Conservation (phyloP, 208 protist species). For the Trypanosoma avium region DNA sequence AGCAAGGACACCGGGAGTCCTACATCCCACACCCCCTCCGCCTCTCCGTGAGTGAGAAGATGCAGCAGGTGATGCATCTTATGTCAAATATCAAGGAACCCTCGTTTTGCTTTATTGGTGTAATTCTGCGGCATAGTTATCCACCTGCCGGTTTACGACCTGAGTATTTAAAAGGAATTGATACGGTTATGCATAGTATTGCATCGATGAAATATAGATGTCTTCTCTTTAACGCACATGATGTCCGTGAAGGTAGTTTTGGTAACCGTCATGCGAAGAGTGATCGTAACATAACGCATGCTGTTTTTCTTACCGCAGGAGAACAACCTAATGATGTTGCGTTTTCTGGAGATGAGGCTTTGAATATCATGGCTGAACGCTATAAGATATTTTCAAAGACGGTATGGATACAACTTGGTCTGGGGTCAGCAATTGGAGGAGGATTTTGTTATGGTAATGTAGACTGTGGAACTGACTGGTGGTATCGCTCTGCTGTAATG, state of each 20-base stretch:
- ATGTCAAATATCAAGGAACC: not conserved
- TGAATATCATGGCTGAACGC: not conserved
- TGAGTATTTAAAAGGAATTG: constrained; percentile 22
- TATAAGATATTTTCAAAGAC: constrained; percentile 8
- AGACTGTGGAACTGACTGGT: constrained; percentile 19
- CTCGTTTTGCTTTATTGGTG: constrained; percentile 5
- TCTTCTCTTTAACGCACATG: constrained; percentile 13
- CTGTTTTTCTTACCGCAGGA: constrained; percentile 11
- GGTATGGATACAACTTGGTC: constrained; percentile 18
- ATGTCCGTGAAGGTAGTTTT: not conserved
- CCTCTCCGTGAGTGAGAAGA: not conserved
- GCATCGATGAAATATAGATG: constrained; percentile 6
- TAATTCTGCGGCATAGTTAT: constrained; percentile 21
- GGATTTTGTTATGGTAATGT: constrained; percentile 18
- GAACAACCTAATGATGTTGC: not conserved
- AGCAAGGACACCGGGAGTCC: not conserved
- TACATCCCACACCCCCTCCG: constrained; percentile 7
- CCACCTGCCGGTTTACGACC: constrained; percentile 16
- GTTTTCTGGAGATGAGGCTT: constrained; percentile 1
- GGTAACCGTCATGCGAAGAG: not conserved
- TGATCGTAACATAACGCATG: not conserved
- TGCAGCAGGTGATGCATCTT: not conserved
- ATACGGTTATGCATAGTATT: constrained; percentile 20
- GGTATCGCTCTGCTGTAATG: constrained; percentile 19
- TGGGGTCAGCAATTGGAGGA: constrained; percentile 14